phyloP scores from a whole-genome alignment of 2,329 filamentous ascomycete genomes.

The Dendryphion nanum region DNA sequence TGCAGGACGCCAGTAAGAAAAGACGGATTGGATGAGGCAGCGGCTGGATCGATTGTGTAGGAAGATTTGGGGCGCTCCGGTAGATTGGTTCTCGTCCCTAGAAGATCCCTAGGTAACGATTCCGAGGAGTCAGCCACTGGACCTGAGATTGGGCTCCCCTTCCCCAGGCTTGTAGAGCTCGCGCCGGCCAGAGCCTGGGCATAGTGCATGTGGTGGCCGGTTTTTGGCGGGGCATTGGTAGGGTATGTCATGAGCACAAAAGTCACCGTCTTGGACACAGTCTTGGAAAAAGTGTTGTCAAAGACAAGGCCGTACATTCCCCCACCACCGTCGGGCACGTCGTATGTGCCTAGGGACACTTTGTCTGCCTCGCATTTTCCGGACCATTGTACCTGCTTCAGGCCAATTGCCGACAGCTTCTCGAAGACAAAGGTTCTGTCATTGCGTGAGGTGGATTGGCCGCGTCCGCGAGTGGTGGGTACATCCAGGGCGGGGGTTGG shows the following conservation, averaged over 20 bases:
- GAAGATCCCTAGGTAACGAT: slow-evolving; percentile 42
- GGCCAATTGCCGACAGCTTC: slow-evolving; percentile 61
- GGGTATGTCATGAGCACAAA: slow-evolving; percentile 94
- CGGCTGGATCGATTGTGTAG: slow-evolving; percentile 20
- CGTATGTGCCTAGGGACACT: slow-evolving; percentile 85
- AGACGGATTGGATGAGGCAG: slow-evolving; percentile 38
- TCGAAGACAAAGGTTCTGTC: slow-evolving; percentile 69
- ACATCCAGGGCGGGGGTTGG: slow-evolving; percentile 52
- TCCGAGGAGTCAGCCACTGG: slow-evolving; percentile 51
- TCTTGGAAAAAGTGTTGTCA: slow-evolving; percentile 97
- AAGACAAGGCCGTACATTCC: slow-evolving; percentile 97
- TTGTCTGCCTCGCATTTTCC: slow-evolving; percentile 97
- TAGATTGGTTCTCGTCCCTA: slow-evolving; percentile 14
- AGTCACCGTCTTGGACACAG: slow-evolving; percentile 86
- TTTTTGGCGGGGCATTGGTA: slow-evolving; percentile 73
- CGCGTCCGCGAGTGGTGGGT: slow-evolving; percentile 55
- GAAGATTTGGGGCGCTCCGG: slow-evolving; percentile 42
- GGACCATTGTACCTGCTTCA: slow-evolving; percentile 71
- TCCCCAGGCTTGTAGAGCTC: slow-evolving; percentile 38
- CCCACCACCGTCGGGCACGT: slow-evolving; percentile 70
- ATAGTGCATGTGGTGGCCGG: slow-evolving; percentile 65
- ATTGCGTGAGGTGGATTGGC: slow-evolving; percentile 58
- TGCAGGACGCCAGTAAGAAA: slow-evolving; percentile 83
- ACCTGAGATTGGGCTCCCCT: slow-evolving; percentile 42
- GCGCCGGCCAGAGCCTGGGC: slow-evolving; percentile 54